phyloP scores from a whole-genome alignment of 2,329 filamentous ascomycete species.

The Alternaria triticimaculans region DNA sequence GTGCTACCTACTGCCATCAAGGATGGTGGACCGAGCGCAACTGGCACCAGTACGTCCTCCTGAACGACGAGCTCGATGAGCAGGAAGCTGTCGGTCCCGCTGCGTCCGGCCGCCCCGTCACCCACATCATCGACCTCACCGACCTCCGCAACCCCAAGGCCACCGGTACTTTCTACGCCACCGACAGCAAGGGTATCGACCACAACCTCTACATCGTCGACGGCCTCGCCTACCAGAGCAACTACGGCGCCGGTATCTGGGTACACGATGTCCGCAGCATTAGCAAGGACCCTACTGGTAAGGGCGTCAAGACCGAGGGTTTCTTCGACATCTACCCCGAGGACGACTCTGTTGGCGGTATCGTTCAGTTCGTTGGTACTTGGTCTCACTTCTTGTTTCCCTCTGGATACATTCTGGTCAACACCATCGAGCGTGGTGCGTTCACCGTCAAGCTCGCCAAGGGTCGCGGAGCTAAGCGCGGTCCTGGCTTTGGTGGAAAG shows the following conservation, averaged over 20 bases:
- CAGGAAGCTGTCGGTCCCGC: slow-evolving; percentile 34
- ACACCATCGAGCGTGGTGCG: slow-evolving; percentile 48
- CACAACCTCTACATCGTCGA: slow-evolving; percentile 56
- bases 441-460: slow-evolving; percentile 45
- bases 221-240: slow-evolving; percentile 51
- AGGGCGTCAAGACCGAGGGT: slow-evolving; percentile 48
- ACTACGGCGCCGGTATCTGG: slow-evolving; percentile 51
- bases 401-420: slow-evolving; percentile 46
- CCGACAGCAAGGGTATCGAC: slow-evolving; percentile 48
- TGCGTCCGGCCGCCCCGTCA: slow-evolving; percentile 41
- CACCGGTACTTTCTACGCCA: slow-evolving; percentile 52
- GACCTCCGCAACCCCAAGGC: slow-evolving; percentile 46
- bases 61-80: slow-evolving; percentile 47
- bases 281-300: slow-evolving; percentile 47
- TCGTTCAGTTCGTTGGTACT: slow-evolving; percentile 50
- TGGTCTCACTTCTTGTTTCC: slow-evolving; percentile 51
- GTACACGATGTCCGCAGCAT: slow-evolving; percentile 51
- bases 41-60: slow-evolving; percentile 42
- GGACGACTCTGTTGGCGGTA: slow-evolving; percentile 47
- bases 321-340: slow-evolving; percentile 54
- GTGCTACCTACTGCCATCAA: slow-evolving; percentile 64
- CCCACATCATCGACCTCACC: slow-evolving; percentile 45
- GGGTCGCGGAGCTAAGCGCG: slow-evolving; percentile 28
- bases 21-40: slow-evolving; percentile 59
- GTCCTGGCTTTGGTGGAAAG: slow-evolving; percentile 29